phyloP scores from a whole-genome alignment of 2,329 filamentous ascomycete species.

The Neurospora crassa region DNA sequence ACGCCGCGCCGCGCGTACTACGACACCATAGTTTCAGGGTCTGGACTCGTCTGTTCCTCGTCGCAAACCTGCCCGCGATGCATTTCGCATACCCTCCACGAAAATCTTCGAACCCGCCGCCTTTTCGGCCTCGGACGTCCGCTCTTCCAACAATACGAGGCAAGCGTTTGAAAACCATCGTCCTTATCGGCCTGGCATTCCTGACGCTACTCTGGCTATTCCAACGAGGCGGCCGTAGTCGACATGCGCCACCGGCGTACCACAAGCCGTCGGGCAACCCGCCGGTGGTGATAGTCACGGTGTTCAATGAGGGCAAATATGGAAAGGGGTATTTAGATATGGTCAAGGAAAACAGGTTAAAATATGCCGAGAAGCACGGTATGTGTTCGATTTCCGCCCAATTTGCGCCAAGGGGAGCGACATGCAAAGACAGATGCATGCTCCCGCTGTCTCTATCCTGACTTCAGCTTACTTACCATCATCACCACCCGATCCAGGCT shows the following conservation, averaged over 20 bases:
- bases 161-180: constrained; percentile 51
- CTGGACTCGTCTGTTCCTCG: not conserved
- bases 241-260: constrained; percentile 18
- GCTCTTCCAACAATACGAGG: constrained; percentile 35
- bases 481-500: constrained; percentile 45
- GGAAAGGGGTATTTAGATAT: constrained; percentile 59
- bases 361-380: constrained; percentile 85
- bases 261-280: constrained; percentile 43
- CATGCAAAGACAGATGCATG: constrained; percentile 6
- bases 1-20: not conserved
- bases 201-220: constrained; percentile 54
- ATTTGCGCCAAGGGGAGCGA: not conserved
- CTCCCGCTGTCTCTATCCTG: not conserved
- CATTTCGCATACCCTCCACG: constrained; percentile 84
- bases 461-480: constrained; percentile 14
- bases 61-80: constrained; percentile 39
- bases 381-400: constrained; percentile 21
- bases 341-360: constrained; percentile 71
- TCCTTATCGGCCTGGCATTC: constrained; percentile 43
- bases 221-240: constrained; percentile 24
- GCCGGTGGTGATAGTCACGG: constrained; percentile 71
- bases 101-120: constrained; percentile 68
- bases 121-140: constrained; percentile 55
- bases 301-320: constrained; percentile 59
- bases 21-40: constrained; percentile 1